Conservation (phyloP, 2,329 filamentous ascomycete species). For the Raffaelea deltoideospora region DNA sequence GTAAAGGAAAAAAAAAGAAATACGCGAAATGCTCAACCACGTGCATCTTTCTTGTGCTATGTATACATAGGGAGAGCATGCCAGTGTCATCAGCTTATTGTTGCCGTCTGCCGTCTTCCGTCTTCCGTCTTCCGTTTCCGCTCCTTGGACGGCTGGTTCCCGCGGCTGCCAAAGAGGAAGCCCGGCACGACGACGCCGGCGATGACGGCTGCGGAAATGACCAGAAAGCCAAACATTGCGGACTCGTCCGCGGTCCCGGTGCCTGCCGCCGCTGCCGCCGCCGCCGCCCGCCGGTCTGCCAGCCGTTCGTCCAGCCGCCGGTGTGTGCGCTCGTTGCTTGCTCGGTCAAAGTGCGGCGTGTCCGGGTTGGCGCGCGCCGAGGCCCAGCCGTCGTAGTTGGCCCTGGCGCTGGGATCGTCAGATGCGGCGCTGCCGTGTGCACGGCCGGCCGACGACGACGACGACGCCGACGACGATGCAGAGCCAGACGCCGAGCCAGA, state of each 20-base stretch:
- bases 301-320: conserved; percentile 39
- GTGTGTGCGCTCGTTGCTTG: conserved; percentile 60
- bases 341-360: conserved; percentile 65
- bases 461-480: neutral
- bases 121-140: neutral
- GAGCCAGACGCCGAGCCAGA: neutral
- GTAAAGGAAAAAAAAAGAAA: too few species aligned
- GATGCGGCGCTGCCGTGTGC: neutral
- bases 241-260: conserved; percentile 21
- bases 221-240: conserved; percentile 29
- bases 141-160: conserved; percentile 8
- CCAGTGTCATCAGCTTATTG: too few species aligned
- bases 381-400: conserved; percentile 3
- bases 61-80: too few species aligned
- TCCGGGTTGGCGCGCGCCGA: conserved; percentile 22
- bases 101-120: too few species aligned
- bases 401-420: too few species aligned
- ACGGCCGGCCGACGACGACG: neutral
- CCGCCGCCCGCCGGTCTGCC: conserved; percentile 20
- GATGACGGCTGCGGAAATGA: conserved; percentile 30
- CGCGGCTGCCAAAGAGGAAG: conserved; percentile 21
- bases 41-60: too few species aligned
- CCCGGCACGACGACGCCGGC: conserved; percentile 31
- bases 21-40: too few species aligned
- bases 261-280: conserved; percentile 6